Evolutionary conservation across 352 stramenopile genomes (phyloP).

Genomic region (Elongisporangium undulatum): DNA sequence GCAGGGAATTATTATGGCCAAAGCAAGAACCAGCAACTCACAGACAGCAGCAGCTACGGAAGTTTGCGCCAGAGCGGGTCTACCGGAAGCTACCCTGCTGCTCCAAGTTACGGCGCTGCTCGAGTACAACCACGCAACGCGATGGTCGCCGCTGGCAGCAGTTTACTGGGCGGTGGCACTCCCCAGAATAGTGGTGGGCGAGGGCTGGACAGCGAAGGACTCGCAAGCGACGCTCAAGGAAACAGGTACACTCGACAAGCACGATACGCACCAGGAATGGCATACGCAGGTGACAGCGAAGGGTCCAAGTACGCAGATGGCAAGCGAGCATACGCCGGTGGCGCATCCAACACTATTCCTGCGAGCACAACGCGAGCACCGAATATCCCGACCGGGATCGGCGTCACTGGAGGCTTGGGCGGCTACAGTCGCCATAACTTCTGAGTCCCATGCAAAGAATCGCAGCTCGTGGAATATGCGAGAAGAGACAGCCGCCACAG

Average conservation of each 20-base stretch:
- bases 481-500: not conserved
- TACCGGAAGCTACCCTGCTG: slow-evolving; percentile 3
- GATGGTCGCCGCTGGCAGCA: slow-evolving; percentile 66
- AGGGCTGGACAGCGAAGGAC: slow-evolving; percentile 40
- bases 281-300: slow-evolving; percentile 45
- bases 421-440: slow-evolving; percentile 81
- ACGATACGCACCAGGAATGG: slow-evolving; percentile 67
- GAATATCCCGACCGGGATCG: slow-evolving; percentile 12
- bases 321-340: slow-evolving; percentile 39
- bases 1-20: slow-evolving; percentile 18
- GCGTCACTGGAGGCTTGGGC: slow-evolving; percentile 34
- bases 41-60: slow-evolving; percentile 33
- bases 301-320: slow-evolving; percentile 51
- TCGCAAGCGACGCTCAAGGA: slow-evolving; percentile 37
- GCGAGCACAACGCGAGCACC: slow-evolving; percentile 37
- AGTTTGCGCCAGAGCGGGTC: slow-evolving; percentile 29
- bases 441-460: slow-evolving; percentile 17
- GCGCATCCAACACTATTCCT: slow-evolving; percentile 13
- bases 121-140: slow-evolving; percentile 57
- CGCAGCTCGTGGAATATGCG: not conserved
- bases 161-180: slow-evolving; percentile 49
- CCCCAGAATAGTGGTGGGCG: slow-evolving; percentile 36
- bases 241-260: slow-evolving; percentile 80
- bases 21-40: slow-evolving; percentile 52
- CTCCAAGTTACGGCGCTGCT: slow-evolving; percentile 30